These are phyloP conservation scores for Citrus mangshanensis DNA, from an alignment of 345 rosid species.

Conservation along the genomic window DNA sequence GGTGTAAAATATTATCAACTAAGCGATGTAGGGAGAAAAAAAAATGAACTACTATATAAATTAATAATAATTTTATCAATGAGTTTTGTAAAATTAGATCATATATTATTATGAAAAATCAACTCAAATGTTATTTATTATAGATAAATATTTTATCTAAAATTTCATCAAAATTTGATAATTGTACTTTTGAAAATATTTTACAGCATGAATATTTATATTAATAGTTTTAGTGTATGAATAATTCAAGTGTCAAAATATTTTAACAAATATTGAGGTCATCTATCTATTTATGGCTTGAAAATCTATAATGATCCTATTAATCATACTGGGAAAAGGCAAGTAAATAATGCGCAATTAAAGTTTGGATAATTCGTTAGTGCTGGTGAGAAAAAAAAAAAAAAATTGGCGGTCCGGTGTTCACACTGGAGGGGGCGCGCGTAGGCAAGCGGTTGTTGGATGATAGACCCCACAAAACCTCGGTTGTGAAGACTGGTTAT, in stretches of 20 bases:
- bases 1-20: background rate
- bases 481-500: background rate
- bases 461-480: constrained; percentile 12
- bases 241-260: background rate
- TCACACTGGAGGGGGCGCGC: constrained; percentile 16
- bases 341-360: background rate
- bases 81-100: no score
- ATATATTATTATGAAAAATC: no score
- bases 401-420: background rate
- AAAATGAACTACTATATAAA: no score
- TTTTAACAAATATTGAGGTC: background rate
- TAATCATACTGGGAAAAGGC: background rate
- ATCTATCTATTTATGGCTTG: background rate
- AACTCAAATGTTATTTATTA: no score
- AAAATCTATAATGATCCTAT: background rate
- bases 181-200: no score
- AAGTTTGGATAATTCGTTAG: background rate
- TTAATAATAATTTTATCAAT: no score
- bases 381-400: no score
- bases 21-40: accelerated
- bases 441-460: background rate
- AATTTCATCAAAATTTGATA: no score
- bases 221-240: no score
- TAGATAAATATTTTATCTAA: no score
- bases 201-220: background rate